Evolutionary conservation across 768 basidiomycete genomes (phyloP), one percentile per base, ranked within the genome.

Genomic region (Cubamyces sp.): DNA sequence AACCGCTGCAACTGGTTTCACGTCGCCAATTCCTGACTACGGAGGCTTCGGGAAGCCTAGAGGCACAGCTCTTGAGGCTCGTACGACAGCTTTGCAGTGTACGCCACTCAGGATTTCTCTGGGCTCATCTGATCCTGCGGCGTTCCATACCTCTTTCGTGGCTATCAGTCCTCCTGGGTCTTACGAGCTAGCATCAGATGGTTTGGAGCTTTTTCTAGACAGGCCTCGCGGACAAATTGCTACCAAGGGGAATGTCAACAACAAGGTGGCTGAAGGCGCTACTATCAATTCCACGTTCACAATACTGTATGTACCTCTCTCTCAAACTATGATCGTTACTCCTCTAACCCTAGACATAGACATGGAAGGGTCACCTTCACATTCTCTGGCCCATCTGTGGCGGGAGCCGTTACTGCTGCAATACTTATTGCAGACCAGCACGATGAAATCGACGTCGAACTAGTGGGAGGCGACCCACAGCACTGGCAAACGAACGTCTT

Each of bases 371-470:
- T 78, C 25, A 74, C 76, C 0, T 74, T 74, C 49, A 71, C 75
- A 43, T 54, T 81, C 3, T 47, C 59, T 6, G 75, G 73, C 0
- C 78, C 79, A 0, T 34, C 53, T 1, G 66, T 75, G 9, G 21
- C 75, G 4, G 78, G 79, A 6, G 73, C 76, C 3, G 76, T 81
- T 21, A 74, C 77, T 5, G 80, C 80, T 1, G 75, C 71, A 6
- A 79, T 81, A 39, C 62, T 80, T 21, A 76, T 79, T 9, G 67
- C 67, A 1, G 57, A 63, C n/a, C 50, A 71, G 39, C 53, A 57
- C 16, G 79, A 80, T 63, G 78, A 82, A 57, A 77, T 80, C 30
- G 80, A 82, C 62, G 65, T 81, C 40, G 80, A 82, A 60, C 62
- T 78, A 5, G 67, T 80, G 7, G 76, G 77, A n/a, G 75, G 75